phyloP scores from a whole-genome alignment of 2,329 filamentous ascomycete species.

The Colletotrichum viniferum region DNA sequence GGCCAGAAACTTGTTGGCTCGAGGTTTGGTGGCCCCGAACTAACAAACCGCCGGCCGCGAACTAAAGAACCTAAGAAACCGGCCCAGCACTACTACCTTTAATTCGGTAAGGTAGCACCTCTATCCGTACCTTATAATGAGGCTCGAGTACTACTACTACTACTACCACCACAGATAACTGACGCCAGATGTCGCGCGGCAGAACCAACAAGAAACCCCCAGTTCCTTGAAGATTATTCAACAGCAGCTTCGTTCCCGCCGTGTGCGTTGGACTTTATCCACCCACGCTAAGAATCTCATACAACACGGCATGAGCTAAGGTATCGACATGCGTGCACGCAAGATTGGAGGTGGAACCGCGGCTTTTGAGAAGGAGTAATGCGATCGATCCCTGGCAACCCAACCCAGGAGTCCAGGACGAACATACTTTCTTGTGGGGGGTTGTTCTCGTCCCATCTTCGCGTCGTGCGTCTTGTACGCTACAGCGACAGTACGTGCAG shows the following conservation, averaged over 20 bases:
- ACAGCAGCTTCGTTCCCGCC: background rate
- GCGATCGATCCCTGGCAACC: background rate
- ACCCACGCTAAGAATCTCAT: slow-evolving; percentile 2
- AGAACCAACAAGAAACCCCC: background rate
- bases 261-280: background rate
- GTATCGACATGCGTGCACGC: background rate
- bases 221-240: background rate
- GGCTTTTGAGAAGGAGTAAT: background rate
- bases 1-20: background rate
- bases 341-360: slow-evolving; percentile 5
- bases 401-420: background rate
- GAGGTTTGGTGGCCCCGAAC: background rate
- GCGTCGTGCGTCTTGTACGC: background rate
- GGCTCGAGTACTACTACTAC: background rate
- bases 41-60: background rate
- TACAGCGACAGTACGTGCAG: background rate
- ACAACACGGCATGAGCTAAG: slow-evolving; percentile 1
- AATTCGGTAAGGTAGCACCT: background rate
- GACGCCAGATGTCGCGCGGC: background rate
- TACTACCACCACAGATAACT: background rate
- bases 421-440: slow-evolving; percentile 8
- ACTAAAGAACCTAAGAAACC: background rate
- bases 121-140: background rate
- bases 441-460: background rate
- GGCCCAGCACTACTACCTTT: background rate